Conservation (phyloP, 495 filamentous ascomycete genomes). For the Penicillium paradoxum region DNA sequence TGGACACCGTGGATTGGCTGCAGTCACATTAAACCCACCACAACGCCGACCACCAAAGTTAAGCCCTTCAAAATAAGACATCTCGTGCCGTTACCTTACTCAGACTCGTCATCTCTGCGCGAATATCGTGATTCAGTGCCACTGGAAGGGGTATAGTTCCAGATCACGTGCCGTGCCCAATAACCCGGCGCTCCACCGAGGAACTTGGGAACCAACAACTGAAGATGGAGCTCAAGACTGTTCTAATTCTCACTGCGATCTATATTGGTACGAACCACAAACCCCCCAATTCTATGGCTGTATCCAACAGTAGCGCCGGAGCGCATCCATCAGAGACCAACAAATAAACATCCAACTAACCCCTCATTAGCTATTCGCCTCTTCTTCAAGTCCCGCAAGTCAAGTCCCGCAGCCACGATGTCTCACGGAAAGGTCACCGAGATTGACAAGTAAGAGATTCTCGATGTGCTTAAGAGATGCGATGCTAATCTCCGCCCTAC, state of each 20-base stretch:
- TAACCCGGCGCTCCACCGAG: constrained; percentile 1
- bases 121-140: background rate
- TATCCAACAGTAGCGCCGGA: background rate
- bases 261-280: constrained; percentile 16
- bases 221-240: constrained; percentile 21
- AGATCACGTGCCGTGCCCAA: background rate
- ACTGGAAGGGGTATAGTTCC: constrained; percentile 2
- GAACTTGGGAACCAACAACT: background rate
- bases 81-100: background rate
- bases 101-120: background rate
- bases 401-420: constrained; percentile 14
- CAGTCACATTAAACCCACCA: background rate
- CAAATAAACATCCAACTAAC: constrained; percentile 8
- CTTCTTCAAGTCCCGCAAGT: constrained; percentile 12
- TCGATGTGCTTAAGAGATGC: background rate
- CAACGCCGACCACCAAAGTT: background rate
- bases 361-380: constrained; percentile 16
- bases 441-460: constrained; percentile 24
- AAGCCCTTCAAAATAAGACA: background rate
- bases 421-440: constrained; percentile 27
- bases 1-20: background rate
- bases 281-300: too few relatives aligned
- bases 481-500: constrained; percentile 9
- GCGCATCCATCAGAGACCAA: too few relatives aligned
- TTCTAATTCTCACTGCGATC: constrained; percentile 17